Base-by-base conservation (phyloP, 2,329 filamentous ascomycete species). In the Raffaelea ambrosiae region DNA sequence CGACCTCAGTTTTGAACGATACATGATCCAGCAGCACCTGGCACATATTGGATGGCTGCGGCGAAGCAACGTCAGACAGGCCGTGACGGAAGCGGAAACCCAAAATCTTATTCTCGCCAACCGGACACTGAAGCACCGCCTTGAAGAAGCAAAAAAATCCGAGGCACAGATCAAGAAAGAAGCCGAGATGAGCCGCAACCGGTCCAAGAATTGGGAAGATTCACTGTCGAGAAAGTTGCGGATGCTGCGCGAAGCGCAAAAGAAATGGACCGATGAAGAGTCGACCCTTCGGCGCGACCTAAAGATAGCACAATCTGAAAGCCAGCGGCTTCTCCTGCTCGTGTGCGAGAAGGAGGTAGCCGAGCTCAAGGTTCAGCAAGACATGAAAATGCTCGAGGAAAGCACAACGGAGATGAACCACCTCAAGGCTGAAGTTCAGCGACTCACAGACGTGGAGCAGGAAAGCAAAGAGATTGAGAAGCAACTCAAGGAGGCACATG, bases 1-100 rank as follows among this genome's bases (percentile, higher is more conserved):
- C 52, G 86, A 93, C 56, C 70, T 93, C 40, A 86, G 85, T 54
- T 93, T 91, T 58, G 88, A 93, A 62, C 76, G 85, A 22, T 91
- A 88, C 63, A 74, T 91, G 57, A 91, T 90, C 60, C 80, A 88
- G 54, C 87, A 93, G 58, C 87, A 91, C 61, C 78, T 90, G 54
- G 78, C 83, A 2, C 86, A 91, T 50, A 90, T 93, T 59, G 86
- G 86, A 1, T 84, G 88, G 58, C 66, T 93, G 39, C 83, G 86
- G 55, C 75, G 85, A 14, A 81, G 82, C 52, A 83, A 88, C 50
- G 79, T 91, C 53, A 79, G 79, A 54, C 84, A 90, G 61, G 85
- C 85, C 8, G 84, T 86, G 2, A 84, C 80, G 1, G 87, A 91
- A 60, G 86, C 87, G 1, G 86, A 93, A 59, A 88, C 84, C 2